Percentiles rank a stretch among this genome's conserved stretches.
Evolutionary conservation across 768 basidiomycete genomes (phyloP).

Genomic region (Leccinum barrowsii): DNA sequence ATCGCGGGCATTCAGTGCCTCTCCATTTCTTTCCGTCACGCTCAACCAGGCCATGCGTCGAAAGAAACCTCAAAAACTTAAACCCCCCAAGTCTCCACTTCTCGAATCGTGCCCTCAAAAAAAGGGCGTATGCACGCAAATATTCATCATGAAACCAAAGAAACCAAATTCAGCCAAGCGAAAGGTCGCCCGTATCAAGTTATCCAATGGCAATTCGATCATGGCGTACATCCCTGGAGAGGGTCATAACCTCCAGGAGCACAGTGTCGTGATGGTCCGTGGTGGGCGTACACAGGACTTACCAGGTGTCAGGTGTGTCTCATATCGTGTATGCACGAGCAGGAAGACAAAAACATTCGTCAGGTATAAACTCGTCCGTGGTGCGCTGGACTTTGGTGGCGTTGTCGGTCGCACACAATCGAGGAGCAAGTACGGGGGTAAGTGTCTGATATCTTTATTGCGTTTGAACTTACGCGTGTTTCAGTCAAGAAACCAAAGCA

Average conservation of each 20-base stretch:
- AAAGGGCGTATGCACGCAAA: slow-evolving; percentile 86
- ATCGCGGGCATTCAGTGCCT: slow-evolving; percentile 59
- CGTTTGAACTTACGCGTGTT: slow-evolving; percentile 10
- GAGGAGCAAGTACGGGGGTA: slow-evolving; percentile 92
- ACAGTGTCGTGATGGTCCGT: slow-evolving; percentile 91
- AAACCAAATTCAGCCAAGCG: slow-evolving; percentile 99
- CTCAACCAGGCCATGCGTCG: slow-evolving; percentile 87
- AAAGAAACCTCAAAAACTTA: slow-evolving; percentile 52
- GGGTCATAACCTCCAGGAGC: slow-evolving; percentile 97
- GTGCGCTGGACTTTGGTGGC: slow-evolving; percentile 86
- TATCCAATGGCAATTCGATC: slow-evolving; percentile 82
- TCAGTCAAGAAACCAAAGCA: slow-evolving; percentile 88
- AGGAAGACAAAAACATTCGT: slow-evolving; percentile 1
- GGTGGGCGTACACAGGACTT: slow-evolving; percentile 97
- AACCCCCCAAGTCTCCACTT: slow-evolving; percentile 66
- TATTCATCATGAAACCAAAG: slow-evolving; percentile 83
- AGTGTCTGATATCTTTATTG: slow-evolving; percentile 15
- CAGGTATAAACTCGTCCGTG: slow-evolving; percentile 94
- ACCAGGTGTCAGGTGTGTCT: slow-evolving; percentile 86
- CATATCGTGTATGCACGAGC: not conserved
- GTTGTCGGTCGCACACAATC: slow-evolving; percentile 79
- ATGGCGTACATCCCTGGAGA: slow-evolving; percentile 97
- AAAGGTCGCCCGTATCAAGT: slow-evolving; percentile 92
- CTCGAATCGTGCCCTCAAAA: slow-evolving; percentile 78
- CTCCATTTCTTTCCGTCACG: slow-evolving; percentile 57